Evolutionary conservation across 108 stramenopile species (phyloP), one percentile per base, ranked within the genome.

Genomic region (Discostella pseudostelligera): DNA sequence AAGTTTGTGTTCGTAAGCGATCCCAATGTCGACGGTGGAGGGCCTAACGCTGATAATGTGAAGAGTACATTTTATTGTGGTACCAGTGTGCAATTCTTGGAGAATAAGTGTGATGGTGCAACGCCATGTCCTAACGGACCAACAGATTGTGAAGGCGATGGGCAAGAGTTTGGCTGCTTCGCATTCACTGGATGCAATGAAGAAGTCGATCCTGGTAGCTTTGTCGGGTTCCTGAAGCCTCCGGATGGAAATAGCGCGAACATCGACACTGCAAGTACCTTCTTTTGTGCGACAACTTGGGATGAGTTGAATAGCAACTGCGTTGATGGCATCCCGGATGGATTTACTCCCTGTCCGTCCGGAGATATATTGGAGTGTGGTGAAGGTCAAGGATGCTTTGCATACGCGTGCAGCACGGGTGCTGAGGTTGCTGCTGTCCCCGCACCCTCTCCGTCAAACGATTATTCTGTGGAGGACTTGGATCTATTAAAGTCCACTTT

Each of bases 121-220:
- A 69, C 67, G 0, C 75, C 75, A 16, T 76, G 75, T 39, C 75
- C 75, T 0, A 76, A 76, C 56, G 75, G 75, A n/a, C 75, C 75
- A 1, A 25, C 40, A 0, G 75, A 76, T 60, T 76, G 75, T 46
- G 55, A 20, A 8, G 58, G 58, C 7, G 57, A 51, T 1, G 67
- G 58, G 6, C 62, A 69, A 59, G 16, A 16, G 9, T 56, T 39
- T 19, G 75, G 75, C 25, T 76, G 75, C 58, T 76, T 76, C 54
- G 75, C 75, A 19, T 76, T 76, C 42, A 76, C 75, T 0, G 75
- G 75, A 4, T 76, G 75, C 36, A 76, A 76, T 29, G 63, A 39
- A 2, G 10, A 40, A 21, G 62, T 76, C 39, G 75, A 76, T 59
- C 75, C 75, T 59, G 75, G 75, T 19, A 63, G 56, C 56, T 76